These are phyloP conservation scores for Claviceps quebecensis DNA, from an alignment of 2,329 filamentous ascomycete genomes.

Conservation along the genomic window DNA sequence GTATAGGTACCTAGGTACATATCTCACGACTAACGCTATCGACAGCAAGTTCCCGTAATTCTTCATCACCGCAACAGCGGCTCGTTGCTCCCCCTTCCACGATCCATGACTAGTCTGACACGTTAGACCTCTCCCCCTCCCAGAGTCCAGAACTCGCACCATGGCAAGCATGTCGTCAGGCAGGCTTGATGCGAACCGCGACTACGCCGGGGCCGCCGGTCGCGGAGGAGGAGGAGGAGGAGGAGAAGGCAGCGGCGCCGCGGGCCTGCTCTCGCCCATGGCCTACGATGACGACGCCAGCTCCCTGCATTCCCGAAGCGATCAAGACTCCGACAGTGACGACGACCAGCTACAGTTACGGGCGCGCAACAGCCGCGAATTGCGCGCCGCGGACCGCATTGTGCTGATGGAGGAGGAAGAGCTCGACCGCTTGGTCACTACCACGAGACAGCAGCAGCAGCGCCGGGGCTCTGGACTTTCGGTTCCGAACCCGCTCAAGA, in stretches of 20 bases:
- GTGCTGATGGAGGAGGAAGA: conserved; percentile 68
- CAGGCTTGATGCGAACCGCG: conserved; percentile 11
- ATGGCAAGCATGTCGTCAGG: conserved; percentile 8
- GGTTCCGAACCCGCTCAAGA: conserved; percentile 35
- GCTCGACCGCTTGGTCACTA: conserved; percentile 43
- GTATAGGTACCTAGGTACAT: no score
- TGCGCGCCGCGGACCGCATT: conserved; percentile 53
- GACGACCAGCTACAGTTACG: conserved; percentile 55
- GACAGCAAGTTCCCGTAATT: no score
- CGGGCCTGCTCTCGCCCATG: conserved; percentile 45
- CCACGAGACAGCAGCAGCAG: conserved; percentile 35
- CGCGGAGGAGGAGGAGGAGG: conserved; percentile 7
- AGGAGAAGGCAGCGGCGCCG: conserved; percentile 10
- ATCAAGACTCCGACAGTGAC: conserved; percentile 64
- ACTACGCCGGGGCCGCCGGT: conserved; percentile 8
- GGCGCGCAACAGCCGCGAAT: conserved; percentile 54
- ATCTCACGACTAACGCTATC: no score
- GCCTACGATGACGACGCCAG: conserved; percentile 56
- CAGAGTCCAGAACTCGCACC: neutral
- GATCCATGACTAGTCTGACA: no score
- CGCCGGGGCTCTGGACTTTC: conserved; percentile 34
- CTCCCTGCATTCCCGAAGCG: conserved; percentile 51
- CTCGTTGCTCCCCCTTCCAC: no score
- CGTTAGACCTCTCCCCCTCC: neutral
- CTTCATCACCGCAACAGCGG: no score